Conservation (phyloP, 768 basidiomycete species). For the Phaeotremella skinneri region DNA sequence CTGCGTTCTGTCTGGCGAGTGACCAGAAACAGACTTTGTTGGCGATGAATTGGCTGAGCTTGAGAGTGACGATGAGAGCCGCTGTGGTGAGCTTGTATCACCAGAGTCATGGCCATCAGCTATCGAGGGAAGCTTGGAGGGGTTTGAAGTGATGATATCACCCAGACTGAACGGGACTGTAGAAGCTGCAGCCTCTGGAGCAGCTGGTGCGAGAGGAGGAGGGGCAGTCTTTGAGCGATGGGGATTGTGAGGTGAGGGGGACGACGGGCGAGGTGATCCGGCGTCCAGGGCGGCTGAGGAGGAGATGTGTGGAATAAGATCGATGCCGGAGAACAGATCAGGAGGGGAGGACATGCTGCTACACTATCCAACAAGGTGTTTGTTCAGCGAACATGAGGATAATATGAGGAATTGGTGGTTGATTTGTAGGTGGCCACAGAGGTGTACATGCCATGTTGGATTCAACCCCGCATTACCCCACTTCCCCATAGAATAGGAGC, state of each 20-base stretch:
- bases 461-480: background rate
- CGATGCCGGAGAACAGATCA: conserved; percentile 11
- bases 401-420: no score
- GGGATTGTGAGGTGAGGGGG: background rate
- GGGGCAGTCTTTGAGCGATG: conserved; percentile 25
- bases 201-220: conserved; percentile 3
- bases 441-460: background rate
- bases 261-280: background rate
- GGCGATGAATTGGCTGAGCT: background rate
- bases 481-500: background rate
- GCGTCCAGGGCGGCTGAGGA: background rate
- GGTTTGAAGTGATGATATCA: background rate
- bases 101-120: no score
- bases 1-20: background rate
- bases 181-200: background rate
- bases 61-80: conserved; percentile 2
- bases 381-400: no score
- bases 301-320: conserved; percentile 17
- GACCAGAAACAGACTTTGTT: conserved; percentile 7
- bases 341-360: conserved; percentile 16
- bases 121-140: background rate
- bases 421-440: no score
- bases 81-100: background rate
- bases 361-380: background rate
- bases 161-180: background rate